Conservation (phyloP, 208 protist species). For the Leptomonas seymouri region DNA sequence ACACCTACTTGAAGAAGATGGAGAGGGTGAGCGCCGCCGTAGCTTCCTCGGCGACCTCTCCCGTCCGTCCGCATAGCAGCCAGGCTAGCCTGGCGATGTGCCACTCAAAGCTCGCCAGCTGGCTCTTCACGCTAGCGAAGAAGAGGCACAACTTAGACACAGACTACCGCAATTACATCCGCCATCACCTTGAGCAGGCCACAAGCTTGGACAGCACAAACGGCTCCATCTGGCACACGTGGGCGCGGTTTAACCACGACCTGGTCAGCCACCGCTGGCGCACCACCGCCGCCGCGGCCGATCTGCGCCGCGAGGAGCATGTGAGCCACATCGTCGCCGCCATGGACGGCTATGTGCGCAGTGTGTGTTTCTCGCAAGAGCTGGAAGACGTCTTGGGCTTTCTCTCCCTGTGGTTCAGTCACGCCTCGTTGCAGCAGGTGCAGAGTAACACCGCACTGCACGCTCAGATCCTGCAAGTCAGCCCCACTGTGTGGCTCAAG, state of each 20-base stretch:
- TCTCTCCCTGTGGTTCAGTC: constrained; percentile 98
- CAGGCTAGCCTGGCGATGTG: constrained; percentile 74
- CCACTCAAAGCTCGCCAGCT: constrained; percentile 84
- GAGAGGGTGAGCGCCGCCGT: constrained; percentile 18
- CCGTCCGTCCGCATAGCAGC: constrained; percentile 1
- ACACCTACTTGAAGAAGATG: constrained; percentile 67
- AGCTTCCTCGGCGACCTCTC: neutral
- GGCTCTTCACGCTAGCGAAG: constrained; percentile 56
- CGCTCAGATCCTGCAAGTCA: constrained; percentile 91
- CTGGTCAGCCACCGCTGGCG: constrained; percentile 42
- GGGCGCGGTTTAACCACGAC: constrained; percentile 96
- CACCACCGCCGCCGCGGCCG: constrained; percentile 7
- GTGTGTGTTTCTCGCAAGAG: constrained; percentile 77
- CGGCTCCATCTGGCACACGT: constrained; percentile 98
- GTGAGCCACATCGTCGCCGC: constrained; percentile 86
- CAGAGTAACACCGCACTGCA: constrained; percentile 69
- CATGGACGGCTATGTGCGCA: constrained; percentile 96
- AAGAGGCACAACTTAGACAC: constrained; percentile 30
- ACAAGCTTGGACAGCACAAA: constrained; percentile 90
- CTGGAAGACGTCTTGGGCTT: constrained; percentile 99
- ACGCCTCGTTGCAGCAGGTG: constrained; percentile 67
- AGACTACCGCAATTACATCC: constrained; percentile 44
- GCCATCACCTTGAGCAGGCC: constrained; percentile 69
- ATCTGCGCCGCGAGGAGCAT: constrained; percentile 36
- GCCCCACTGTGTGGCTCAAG: constrained; percentile 98